Evolutionary conservation across 176 grass and related monocot species (phyloP).

Genomic region (Phragmites australis): DNA sequence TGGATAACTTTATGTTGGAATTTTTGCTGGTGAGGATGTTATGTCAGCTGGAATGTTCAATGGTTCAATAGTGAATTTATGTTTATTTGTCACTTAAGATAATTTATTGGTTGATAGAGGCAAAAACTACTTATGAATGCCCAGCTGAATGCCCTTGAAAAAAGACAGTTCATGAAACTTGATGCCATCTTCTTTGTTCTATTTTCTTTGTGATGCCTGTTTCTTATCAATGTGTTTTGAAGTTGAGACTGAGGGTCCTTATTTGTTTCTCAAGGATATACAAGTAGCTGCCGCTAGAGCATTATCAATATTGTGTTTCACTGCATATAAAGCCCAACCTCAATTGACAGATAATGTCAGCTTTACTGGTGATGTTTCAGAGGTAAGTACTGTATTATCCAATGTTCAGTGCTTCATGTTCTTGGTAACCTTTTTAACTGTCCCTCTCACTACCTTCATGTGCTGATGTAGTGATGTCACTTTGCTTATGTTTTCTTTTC

Average conservation of each 20-base stretch:
- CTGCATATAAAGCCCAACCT: conserved; percentile 65
- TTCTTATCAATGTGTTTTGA: conserved; percentile 23
- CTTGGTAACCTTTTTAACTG: not conserved
- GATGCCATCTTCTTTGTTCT: not conserved
- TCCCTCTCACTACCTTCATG: not conserved
- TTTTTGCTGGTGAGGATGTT: not conserved
- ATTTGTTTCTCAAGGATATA: conserved; percentile 56
- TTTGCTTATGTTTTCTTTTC: not conserved
- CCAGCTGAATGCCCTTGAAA: not conserved
- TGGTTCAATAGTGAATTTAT: not conserved
- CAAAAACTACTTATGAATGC: not conserved
- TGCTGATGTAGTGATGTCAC: conserved; percentile 13
- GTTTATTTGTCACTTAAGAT: not conserved
- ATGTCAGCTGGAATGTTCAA: not conserved
- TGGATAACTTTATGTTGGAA: not conserved
- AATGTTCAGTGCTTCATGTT: conserved; percentile 10
- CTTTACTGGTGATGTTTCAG: conserved; percentile 60
- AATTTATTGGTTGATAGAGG: not conserved
- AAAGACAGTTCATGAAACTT: conserved; percentile 10
- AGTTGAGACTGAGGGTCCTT: conserved; percentile 1
- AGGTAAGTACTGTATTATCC: conserved; percentile 49
- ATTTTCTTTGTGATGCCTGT: not conserved
- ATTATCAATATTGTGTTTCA: conserved; percentile 68
- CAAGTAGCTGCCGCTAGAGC: conserved; percentile 67
- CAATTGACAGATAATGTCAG: conserved; percentile 64